Conservation (phyloP, 495 filamentous ascomycete species). For the Penicillium salamii region DNA sequence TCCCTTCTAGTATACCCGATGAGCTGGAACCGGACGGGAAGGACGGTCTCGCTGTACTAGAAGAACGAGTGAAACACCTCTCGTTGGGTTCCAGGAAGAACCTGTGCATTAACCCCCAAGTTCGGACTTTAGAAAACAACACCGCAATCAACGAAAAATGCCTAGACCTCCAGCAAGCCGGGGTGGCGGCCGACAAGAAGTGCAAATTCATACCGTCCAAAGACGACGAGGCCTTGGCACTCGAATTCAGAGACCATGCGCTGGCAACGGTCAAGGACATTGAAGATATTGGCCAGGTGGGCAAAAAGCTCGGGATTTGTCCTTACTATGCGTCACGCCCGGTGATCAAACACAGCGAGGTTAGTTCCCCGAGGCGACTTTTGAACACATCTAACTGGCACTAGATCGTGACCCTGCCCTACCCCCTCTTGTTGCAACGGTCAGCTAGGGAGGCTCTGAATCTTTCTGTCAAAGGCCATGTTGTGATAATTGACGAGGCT, state of each 20-base stretch:
- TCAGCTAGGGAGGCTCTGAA: constrained; percentile 85
- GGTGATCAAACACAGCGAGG: constrained; percentile 76
- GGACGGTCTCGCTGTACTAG: constrained; percentile 29
- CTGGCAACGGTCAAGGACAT: constrained; percentile 88
- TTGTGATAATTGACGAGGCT: constrained; percentile 94
- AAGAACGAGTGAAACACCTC: constrained; percentile 76
- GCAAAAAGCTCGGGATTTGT: constrained; percentile 78
- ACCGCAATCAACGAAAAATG: constrained; percentile 96
- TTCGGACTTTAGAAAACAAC: constrained; percentile 64
- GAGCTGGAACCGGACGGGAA: constrained; percentile 27
- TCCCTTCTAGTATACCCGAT: constrained; percentile 59
- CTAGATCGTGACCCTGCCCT: constrained; percentile 89
- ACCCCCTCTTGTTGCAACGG: constrained; percentile 84
- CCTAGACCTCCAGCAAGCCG: constrained; percentile 80
- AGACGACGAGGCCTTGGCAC: constrained; percentile 65
- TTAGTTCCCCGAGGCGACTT: constrained; percentile 32
- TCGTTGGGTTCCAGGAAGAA: constrained; percentile 88
- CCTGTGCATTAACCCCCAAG: constrained; percentile 86
- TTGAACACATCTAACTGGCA: too few relatives aligned
- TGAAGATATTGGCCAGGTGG: constrained; percentile 79
- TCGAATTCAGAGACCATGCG: constrained; percentile 84
- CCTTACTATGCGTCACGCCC: constrained; percentile 93
- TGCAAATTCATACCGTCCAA: constrained; percentile 79
- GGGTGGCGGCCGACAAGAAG: constrained; percentile 60
- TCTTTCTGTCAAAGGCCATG: constrained; percentile 79